Conservation (phyloP, 2,329 filamentous ascomycete genomes). For the Sordariomycetes sp. region DNA sequence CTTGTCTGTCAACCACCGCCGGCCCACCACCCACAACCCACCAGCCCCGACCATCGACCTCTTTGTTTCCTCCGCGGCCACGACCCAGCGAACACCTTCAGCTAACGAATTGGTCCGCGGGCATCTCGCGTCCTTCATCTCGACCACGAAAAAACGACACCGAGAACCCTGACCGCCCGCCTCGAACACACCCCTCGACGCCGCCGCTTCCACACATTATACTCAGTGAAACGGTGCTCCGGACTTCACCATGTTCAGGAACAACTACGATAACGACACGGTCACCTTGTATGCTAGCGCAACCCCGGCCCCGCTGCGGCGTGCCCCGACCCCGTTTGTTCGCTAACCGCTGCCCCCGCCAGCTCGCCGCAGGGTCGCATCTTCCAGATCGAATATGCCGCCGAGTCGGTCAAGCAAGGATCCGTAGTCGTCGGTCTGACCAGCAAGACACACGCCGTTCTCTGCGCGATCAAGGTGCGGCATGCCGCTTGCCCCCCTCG, state of each 20-base stretch:
- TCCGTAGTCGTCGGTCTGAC: slow-evolving; percentile 94
- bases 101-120: background rate
- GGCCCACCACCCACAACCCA: background rate
- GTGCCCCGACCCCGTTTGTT: background rate
- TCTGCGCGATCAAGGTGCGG: slow-evolving; percentile 87
- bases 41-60: background rate
- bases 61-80: background rate
- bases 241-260: slow-evolving; percentile 76
- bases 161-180: background rate
- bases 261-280: slow-evolving; percentile 99
- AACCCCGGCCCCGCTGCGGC: slow-evolving; percentile 4
- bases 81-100: background rate
- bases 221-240: background rate
- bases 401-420: slow-evolving; percentile 97
- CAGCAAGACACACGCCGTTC: slow-evolving; percentile 95
- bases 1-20: background rate
- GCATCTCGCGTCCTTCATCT: background rate
- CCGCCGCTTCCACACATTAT: background rate
- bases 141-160: background rate
- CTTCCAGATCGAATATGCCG: slow-evolving; percentile 99
- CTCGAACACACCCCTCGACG: background rate
- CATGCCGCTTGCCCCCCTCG: background rate
- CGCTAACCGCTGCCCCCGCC: slow-evolving; percentile 7
- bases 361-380: slow-evolving; percentile 98
- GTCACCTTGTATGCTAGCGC: slow-evolving; percentile 84